Percentiles rank a stretch among this genome's conserved stretches.
Evolutionary conservation across 371 early-diverging fungal genomes (phyloP).

Genomic region (Umbelopsis sp.): DNA sequence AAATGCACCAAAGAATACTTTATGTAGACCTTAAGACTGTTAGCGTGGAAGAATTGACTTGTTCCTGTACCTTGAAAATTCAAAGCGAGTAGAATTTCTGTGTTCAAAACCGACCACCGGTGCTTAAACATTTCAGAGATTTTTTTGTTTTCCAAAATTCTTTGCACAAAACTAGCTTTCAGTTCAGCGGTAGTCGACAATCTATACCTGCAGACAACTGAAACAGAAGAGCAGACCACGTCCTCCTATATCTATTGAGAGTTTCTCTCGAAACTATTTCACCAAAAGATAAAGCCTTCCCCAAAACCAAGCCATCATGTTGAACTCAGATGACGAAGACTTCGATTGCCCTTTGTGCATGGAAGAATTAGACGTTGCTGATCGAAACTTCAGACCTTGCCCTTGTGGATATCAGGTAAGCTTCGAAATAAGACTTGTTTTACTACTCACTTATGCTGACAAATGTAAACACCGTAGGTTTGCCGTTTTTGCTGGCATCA

Average conservation of each 20-base stretch:
- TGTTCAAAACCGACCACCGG: neutral
- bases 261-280: constrained; percentile 8
- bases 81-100: too few species aligned
- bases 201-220: neutral
- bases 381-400: constrained; percentile 89
- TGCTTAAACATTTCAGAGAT: constrained; percentile 2
- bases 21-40: too few species aligned
- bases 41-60: too few species aligned
- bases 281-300: neutral
- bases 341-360: constrained; percentile 89
- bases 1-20: too few species aligned
- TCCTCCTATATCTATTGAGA: neutral
- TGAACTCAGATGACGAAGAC: constrained; percentile 69
- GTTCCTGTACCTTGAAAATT: too few species aligned
- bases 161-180: neutral
- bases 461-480: constrained; percentile 54
- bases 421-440: constrained; percentile 19
- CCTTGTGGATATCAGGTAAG: constrained; percentile 91
- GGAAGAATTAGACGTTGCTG: constrained; percentile 89
- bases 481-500: constrained; percentile 93
- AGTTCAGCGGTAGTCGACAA: neutral
- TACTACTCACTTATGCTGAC: neutral
- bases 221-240: neutral
- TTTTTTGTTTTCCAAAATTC: constrained; percentile 1
- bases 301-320: constrained; percentile 2